Percentiles rank a stretch among this genome's conserved stretches.
Conservation (phyloP, 352 stramenopile genomes). For the Phytophthora palmivora region DNA sequence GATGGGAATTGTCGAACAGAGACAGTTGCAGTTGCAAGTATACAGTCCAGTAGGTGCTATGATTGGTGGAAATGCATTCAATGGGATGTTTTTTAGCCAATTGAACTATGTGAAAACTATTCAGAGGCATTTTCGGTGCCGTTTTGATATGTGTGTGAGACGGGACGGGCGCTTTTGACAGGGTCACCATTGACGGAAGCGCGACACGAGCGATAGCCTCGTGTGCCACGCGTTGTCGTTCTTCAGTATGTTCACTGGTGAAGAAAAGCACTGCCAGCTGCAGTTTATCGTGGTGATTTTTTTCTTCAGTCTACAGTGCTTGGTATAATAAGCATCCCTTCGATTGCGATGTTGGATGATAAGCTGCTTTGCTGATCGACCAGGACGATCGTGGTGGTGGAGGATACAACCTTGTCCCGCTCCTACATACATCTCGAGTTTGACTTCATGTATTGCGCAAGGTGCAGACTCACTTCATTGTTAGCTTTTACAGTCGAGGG, state of each 20-base stretch:
- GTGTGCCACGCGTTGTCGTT: neutral
- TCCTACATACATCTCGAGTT: conserved; percentile 9
- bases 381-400: neutral
- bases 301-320: no score
- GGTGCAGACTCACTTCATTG: neutral
- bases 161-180: conserved; percentile 15
- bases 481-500: conserved; percentile 9
- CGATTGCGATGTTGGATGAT: neutral
- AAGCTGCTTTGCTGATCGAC: neutral
- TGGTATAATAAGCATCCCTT: neutral
- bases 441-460: neutral
- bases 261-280: neutral
- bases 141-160: conserved; percentile 20
- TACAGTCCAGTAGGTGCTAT: neutral
- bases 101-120: conserved; percentile 15
- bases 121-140: conserved; percentile 25
- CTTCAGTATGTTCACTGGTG: neutral
- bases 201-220: neutral
- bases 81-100: conserved; percentile 13
- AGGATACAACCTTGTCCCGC: conserved; percentile 7
- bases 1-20: conserved; percentile 21
- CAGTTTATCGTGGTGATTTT: neutral
- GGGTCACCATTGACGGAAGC: neutral
- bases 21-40: conserved; percentile 8
- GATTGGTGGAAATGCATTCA: conserved; percentile 5